Percentiles rank a stretch among this genome's conserved stretches.
These are phyloP conservation scores for Fusarium tupiense DNA, from an alignment of 2,329 filamentous ascomycete genomes.

Conservation along the genomic window DNA sequence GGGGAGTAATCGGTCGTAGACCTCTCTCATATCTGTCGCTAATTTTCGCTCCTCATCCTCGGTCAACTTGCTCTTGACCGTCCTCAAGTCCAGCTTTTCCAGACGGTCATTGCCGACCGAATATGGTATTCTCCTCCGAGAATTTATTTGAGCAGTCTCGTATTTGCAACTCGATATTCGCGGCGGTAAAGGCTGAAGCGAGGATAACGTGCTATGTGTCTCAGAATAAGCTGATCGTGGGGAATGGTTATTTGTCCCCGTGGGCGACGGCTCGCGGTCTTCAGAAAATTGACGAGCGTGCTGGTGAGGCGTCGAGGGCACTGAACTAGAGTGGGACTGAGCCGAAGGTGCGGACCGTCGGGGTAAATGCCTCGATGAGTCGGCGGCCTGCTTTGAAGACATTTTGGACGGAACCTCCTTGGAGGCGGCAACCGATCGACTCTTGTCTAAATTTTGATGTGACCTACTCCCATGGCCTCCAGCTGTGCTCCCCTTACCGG, in stretches of 20 bases:
- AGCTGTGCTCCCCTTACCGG: slow-evolving; percentile 58
- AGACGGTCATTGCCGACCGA: slow-evolving; percentile 84
- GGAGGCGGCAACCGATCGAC: slow-evolving; percentile 69
- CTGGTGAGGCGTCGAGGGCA: slow-evolving; percentile 93
- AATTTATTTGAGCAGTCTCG: slow-evolving; percentile 85
- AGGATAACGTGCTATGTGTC: slow-evolving; percentile 78
- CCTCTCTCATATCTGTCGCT: slow-evolving; percentile 82
- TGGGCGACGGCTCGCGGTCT: slow-evolving; percentile 83
- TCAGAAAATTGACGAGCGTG: slow-evolving; percentile 83
- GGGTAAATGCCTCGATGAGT: slow-evolving; percentile 46
- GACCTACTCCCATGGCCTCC: slow-evolving; percentile 74
- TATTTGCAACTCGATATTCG: slow-evolving; percentile 78
- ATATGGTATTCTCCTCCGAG: slow-evolving; percentile 90
- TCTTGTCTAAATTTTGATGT: slow-evolving; percentile 66
- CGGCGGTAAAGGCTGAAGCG: slow-evolving; percentile 71
- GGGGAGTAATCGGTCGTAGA: slow-evolving; percentile 88
- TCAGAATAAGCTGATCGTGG: slow-evolving; percentile 92
- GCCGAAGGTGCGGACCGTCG: slow-evolving; percentile 45
- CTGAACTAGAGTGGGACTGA: slow-evolving; percentile 78
- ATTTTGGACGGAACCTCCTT: slow-evolving; percentile 64
- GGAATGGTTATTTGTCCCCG: slow-evolving; percentile 79
- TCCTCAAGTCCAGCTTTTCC: slow-evolving; percentile 75
- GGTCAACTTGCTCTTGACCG: slow-evolving; percentile 75
- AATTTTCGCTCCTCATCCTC: slow-evolving; percentile 79
- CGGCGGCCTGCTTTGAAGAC: slow-evolving; percentile 55